Percentiles rank a stretch among this genome's conserved stretches.
Conservation (phyloP, 768 basidiomycete genomes). For the Lyophyllum semitale region DNA sequence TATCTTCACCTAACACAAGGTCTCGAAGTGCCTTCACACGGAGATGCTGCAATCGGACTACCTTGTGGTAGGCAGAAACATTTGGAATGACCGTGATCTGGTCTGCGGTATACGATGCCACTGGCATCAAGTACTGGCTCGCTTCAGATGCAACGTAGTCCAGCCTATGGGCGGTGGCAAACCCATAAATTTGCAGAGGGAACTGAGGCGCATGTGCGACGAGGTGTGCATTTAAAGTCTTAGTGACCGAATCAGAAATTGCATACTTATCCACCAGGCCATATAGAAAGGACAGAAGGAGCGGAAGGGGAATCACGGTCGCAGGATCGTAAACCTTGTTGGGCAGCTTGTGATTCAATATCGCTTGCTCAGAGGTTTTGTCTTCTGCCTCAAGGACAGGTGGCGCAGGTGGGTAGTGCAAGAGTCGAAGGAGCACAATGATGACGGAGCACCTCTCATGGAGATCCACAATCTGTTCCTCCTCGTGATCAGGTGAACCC, state of each 20-base stretch:
- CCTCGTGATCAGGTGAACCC: slow-evolving; percentile 17
- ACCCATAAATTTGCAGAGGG: slow-evolving; percentile 64
- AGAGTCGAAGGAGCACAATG: slow-evolving; percentile 51
- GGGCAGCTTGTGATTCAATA: slow-evolving; percentile 30
- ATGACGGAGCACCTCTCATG: slow-evolving; percentile 53
- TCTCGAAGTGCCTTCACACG: slow-evolving; percentile 55
- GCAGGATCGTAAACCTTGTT: slow-evolving; percentile 38
- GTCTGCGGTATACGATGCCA: slow-evolving; percentile 53
- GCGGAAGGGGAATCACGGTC: slow-evolving; percentile 63
- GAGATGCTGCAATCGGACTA: slow-evolving; percentile 59
- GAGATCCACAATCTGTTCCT: slow-evolving; percentile 47
- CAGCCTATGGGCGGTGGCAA: slow-evolving; percentile 46
- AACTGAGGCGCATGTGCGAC: slow-evolving; percentile 48
- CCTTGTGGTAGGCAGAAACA: slow-evolving; percentile 63
- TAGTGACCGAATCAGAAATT: slow-evolving; percentile 45
- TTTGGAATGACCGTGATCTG: slow-evolving; percentile 56
- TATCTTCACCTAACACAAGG: slow-evolving; percentile 55
- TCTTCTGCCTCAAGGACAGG: slow-evolving; percentile 35
- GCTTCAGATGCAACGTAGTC: slow-evolving; percentile 54
- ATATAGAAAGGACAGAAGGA: slow-evolving; percentile 56
- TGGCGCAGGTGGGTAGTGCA: slow-evolving; percentile 55
- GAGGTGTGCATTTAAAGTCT: slow-evolving; percentile 52
- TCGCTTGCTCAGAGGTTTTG: slow-evolving; percentile 25
- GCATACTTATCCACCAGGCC: slow-evolving; percentile 68
- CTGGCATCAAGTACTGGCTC: slow-evolving; percentile 60